These are phyloP conservation scores for Rhodosporidiobolus odoratus DNA, from an alignment of 768 basidiomycete genomes.

Conservation along the genomic window DNA sequence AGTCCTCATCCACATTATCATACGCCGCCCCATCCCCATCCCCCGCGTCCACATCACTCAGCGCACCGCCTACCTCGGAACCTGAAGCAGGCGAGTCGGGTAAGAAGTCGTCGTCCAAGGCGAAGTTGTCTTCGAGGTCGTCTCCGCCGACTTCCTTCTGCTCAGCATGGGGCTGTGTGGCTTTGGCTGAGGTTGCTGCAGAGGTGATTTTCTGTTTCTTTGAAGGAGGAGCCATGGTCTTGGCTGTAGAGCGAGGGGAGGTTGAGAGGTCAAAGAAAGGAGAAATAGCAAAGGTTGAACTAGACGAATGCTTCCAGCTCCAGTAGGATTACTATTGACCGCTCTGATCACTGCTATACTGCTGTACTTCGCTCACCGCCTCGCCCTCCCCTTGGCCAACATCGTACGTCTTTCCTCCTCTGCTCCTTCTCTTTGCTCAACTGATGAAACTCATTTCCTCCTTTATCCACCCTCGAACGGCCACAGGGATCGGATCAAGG, in stretches of 20 bases:
- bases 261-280: neutral
- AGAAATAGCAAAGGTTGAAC: neutral
- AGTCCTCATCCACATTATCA: slow-evolving; percentile 37
- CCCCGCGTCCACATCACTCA: slow-evolving; percentile 44
- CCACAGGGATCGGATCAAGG: slow-evolving; percentile 14
- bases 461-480: neutral
- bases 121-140: slow-evolving; percentile 33
- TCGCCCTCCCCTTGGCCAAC: slow-evolving; percentile 7
- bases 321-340: slow-evolving; percentile 2
- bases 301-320: slow-evolving; percentile 6
- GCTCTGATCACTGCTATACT: neutral
- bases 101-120: slow-evolving; percentile 70
- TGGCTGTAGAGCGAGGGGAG: neutral
- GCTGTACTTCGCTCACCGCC: neutral
- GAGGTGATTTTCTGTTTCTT: slow-evolving; percentile 9
- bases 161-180: neutral
- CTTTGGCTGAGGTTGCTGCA: neutral
- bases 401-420: neutral
- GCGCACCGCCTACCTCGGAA: slow-evolving; percentile 61
- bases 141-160: slow-evolving; percentile 14
- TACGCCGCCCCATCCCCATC: slow-evolving; percentile 28
- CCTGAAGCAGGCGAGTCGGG: slow-evolving; percentile 58
- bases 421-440: neutral
- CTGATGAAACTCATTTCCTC: neutral
- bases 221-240: slow-evolving; percentile 5